Conservation (phyloP, 1,284 basidiomycete species). For the Ustilago shanxiensis region DNA sequence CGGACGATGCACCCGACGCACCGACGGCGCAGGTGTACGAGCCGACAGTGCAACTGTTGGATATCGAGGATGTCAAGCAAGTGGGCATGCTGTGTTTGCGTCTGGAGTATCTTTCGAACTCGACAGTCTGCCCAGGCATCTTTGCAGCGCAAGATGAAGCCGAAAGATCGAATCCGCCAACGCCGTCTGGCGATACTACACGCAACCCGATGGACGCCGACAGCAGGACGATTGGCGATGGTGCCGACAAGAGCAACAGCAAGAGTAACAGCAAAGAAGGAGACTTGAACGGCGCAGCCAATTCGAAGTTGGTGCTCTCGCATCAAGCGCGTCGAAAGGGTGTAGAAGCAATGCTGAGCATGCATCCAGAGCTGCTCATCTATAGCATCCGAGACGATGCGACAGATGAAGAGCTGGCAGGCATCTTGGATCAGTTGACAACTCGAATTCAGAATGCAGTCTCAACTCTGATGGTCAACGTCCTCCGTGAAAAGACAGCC, state of each 20-base stretch:
- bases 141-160: conserved; percentile 39
- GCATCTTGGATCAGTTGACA: conserved; percentile 64
- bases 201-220: conserved; percentile 35
- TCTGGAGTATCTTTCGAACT: conserved; percentile 83
- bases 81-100: conserved; percentile 83
- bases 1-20: conserved; percentile 69
- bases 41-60: conserved; percentile 76
- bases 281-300: background rate
- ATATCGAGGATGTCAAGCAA: conserved; percentile 81
- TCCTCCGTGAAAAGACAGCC: conserved; percentile 35
- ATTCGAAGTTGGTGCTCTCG: conserved; percentile 19
- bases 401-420: conserved; percentile 65
- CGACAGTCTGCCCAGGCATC: conserved; percentile 73
- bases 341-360: conserved; percentile 55
- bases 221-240: no score
- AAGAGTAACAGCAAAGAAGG: background rate
- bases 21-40: conserved; percentile 67
- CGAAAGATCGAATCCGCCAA: conserved; percentile 36
- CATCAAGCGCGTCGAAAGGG: conserved; percentile 53
- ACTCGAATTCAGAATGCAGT: conserved; percentile 63
- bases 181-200: conserved; percentile 30
- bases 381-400: conserved; percentile 66
- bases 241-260: background rate
- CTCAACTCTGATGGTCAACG: conserved; percentile 44
- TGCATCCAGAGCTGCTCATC: conserved; percentile 63